Base-by-base conservation (phyloP, 2,329 filamentous ascomycete genomes). In the Malbranchea zuffiana region DNA sequence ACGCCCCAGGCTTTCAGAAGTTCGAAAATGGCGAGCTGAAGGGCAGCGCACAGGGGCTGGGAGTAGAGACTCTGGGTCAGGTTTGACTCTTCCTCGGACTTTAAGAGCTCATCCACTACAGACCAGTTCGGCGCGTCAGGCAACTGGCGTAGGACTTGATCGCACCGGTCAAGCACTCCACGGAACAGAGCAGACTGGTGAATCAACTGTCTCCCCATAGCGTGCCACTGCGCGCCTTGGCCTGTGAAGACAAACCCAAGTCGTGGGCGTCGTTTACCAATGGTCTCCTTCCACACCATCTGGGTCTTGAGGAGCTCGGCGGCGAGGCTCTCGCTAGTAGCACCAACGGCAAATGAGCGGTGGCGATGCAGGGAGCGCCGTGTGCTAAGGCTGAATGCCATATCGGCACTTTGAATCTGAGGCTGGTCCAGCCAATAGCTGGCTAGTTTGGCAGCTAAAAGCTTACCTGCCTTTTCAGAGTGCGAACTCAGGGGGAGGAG, bases 11-110 rank as follows among this genome's bases (percentile, higher is more conserved):
- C 50, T 12, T 32, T 38, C 55, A 55, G 61, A 32, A 56, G 49
- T 24, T 48, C 46, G 5, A 52, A 49, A n/a, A 67, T 43, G n/a
- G 61, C 63, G 32, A 71, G 29, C 17, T 42, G 35, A 5, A 42
- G 25, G 6, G 39, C 39, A 10, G 39, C 37, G 23, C 39, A 41
- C 17, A 37, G 26, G 7, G 39, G 39, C 24, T 41, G 39, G 6
- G 39, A 41, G 17, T 37, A 37, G 15, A 16, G 27, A 15, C 33
- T 37, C 18, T 41, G 33, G n/a, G 33, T 21, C 7, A 41, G 13
- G n/a, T 33, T 19, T 19, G 25, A 25, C 21, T 37, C 33, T 10
- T 41, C 33, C n/a, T 37, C 33, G 7, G n/a, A 12, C 12, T 11
- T 6, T 13, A 33, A 13, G 10, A 33, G 13, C 3, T 11, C 11